Conservation (phyloP, 1,284 basidiomycete species). For the Moesziomyces globuligerus region DNA sequence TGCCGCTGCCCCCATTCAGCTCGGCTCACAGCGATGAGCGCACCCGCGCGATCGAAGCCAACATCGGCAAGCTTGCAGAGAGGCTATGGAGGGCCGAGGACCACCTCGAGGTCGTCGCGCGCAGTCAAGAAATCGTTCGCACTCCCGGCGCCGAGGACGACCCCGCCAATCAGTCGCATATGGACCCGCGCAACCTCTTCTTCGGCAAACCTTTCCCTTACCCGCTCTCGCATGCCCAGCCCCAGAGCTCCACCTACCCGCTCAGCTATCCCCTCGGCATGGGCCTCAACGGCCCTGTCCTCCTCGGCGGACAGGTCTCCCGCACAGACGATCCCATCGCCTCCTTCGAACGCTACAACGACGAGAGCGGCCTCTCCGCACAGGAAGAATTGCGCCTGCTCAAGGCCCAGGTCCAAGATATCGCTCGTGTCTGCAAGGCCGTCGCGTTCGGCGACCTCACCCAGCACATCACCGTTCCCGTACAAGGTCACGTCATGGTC, state of each 20-base stretch:
- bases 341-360: constrained; percentile 63
- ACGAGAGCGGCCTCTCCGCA: constrained; percentile 69
- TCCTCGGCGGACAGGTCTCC: constrained; percentile 47
- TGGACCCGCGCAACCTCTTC: constrained; percentile 32
- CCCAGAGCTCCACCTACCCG: constrained; percentile 60
- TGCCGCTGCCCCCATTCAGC: constrained; percentile 56
- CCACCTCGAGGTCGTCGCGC: constrained; percentile 47
- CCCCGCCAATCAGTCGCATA: constrained; percentile 5
- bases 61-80: constrained; percentile 53
- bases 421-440: constrained; percentile 91
- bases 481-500: constrained; percentile 95
- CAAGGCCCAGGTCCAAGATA: constrained; percentile 89
- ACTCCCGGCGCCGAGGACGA: constrained; percentile 40
- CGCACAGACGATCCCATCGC: constrained; percentile 59
- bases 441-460: constrained; percentile 92
- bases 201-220: constrained; percentile 59
- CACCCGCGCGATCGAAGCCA: constrained; percentile 52
- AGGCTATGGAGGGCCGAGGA: constrained; percentile 60
- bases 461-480: constrained; percentile 95
- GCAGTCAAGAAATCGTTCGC: constrained; percentile 43
- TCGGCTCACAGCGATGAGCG: constrained; percentile 44
- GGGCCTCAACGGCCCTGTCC: constrained; percentile 61
- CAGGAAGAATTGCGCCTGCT: constrained; percentile 82
- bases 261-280: constrained; percentile 66
- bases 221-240: constrained; percentile 61